Evolutionary conservation across 108 stramenopile genomes (phyloP), one percentile per base, ranked within the genome.

Genomic region (Parietichytrium sp.): DNA sequence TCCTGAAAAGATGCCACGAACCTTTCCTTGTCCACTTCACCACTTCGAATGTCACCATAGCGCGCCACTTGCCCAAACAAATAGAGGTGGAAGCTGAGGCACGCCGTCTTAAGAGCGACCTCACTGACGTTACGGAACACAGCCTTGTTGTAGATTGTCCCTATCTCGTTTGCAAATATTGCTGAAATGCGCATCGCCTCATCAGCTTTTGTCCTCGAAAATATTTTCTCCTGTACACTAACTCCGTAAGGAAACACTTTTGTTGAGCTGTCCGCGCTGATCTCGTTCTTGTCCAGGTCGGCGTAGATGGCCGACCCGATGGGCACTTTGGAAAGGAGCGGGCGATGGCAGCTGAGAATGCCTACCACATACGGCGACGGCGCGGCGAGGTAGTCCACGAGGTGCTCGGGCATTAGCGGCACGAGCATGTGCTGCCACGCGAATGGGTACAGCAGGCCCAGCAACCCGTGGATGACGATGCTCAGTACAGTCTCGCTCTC

Each of bases 331-430:
- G 10, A 1, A 23, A 72, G 61, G 42, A 33, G 29, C n/a, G 61
- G 61, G 7, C 25, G 61, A 7, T 16, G 33, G 33, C 20, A 13
- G 20, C 10, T 72, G 38, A 72, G 61, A n/a, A 72, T 42, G 20
- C 61, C 61, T 16, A 25, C 61, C n/a, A 72, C 6, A 45, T 33
- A 72, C 23, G 61, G 61, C 29, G 61, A 72, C 16, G 61, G 61
- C 38, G 61, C 61, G 3, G 38, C 29, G 42, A 72, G 61, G 33
- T 72, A 72, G 20, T 72, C 61, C 23, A 72, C 23, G 6, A 72
- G 61, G 42, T 72, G 61, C 61, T 72, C 61, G 12, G 61, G 61
- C 61, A 72, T 72, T n/a, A 72, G 42, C 33, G 61, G 61, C 6
- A 72, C 61, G 20, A 72, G 45, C 61, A 72, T 72, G 42, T 72